Evolutionary conservation across 495 filamentous ascomycete genomes (phyloP), one percentile per base, ranked within the genome.

Genomic region (Xylaria flabelliformis): DNA sequence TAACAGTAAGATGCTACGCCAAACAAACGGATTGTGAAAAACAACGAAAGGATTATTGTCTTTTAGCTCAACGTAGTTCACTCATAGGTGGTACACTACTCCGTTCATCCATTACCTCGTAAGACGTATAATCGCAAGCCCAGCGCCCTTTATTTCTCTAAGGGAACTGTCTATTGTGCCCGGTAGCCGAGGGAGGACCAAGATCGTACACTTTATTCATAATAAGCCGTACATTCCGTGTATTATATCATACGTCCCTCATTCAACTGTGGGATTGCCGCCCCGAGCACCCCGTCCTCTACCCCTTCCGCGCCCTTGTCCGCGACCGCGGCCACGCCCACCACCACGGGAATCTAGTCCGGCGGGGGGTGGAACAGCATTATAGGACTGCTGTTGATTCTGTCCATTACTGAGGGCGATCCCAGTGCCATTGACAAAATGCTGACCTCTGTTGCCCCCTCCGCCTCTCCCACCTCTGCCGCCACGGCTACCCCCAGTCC

Each of bases 331-430:
- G 19, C 90, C 83, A 59, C 90, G 84, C 24, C 89, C 82, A 17
- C 90, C 82, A 21, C 90, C 82, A 50, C 90, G 80, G 17, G 80
- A 64, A 72, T 94, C 88, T 42, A 96, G 74, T 46, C 73, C 88
- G 36, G 92, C 80, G 0, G 95, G 95, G 6, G 96, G 96, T 4
- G 96, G 94, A 10, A 95, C 92, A 64, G 89, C 89, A 44, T 85
- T 84, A 76, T 96, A 97, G 67, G 81, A 84, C 74, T 89, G 85
- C 34, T 89, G 85, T 24, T 88, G 88, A 34, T 82, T 83, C 15
- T 59, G 62, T 42, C 10, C 15, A 15, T 56, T 9, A 19, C 13
- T 39, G 34, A 24, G 36, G 19, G 59, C 53, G 19, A 6, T 9
- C 7, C 46, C 58, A 10, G 17, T 70, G 73, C 41, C 74, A 74